phyloP scores from a whole-genome alignment of 2,329 filamentous ascomycete genomes.

The Apiospora hydei region DNA sequence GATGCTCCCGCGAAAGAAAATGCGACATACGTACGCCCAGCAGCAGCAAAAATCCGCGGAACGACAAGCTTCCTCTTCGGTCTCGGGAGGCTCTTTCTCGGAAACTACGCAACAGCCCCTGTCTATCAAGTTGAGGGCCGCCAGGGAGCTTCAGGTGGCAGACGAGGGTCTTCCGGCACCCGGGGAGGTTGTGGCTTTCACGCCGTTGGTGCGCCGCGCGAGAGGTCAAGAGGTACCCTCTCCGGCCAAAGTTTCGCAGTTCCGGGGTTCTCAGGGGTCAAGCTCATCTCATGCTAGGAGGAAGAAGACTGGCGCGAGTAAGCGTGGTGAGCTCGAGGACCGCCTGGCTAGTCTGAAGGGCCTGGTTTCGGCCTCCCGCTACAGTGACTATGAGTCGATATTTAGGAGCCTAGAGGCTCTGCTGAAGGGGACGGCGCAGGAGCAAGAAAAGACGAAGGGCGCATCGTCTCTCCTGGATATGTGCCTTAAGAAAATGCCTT shows the following conservation, averaged over 20 bases:
- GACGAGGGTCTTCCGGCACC: conserved; percentile 28
- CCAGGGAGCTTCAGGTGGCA: conserved; percentile 29
- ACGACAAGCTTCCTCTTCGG: not conserved
- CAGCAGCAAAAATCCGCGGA: conserved; percentile 25
- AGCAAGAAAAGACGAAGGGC: conserved; percentile 33
- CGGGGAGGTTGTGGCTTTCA: conserved; percentile 38
- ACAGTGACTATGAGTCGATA: conserved; percentile 53
- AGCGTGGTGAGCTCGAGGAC: conserved; percentile 39
- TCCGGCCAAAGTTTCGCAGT: not conserved
- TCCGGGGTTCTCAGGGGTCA: not conserved
- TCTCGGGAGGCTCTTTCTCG: not conserved
- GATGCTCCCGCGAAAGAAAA: conserved; percentile 39
- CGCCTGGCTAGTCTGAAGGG: conserved; percentile 46
- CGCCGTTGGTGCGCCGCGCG: conserved; percentile 40
- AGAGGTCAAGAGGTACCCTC: conserved; percentile 34
- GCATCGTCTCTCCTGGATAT: conserved; percentile 55
- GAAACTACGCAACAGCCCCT: conserved; percentile 6
- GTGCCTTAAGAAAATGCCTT: conserved; percentile 57
- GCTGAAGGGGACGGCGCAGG: conserved; percentile 48
- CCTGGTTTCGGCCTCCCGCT: conserved; percentile 38
- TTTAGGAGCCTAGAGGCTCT: conserved; percentile 53
- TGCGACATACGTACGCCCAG: conserved; percentile 42
- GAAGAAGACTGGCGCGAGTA: conserved; percentile 26
- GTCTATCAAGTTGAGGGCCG: conserved; percentile 27
- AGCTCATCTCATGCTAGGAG: not conserved